Percentiles rank a stretch among this genome's conserved stretches.
Conservation (phyloP, 768 basidiomycete species). For the Russula foetens region DNA sequence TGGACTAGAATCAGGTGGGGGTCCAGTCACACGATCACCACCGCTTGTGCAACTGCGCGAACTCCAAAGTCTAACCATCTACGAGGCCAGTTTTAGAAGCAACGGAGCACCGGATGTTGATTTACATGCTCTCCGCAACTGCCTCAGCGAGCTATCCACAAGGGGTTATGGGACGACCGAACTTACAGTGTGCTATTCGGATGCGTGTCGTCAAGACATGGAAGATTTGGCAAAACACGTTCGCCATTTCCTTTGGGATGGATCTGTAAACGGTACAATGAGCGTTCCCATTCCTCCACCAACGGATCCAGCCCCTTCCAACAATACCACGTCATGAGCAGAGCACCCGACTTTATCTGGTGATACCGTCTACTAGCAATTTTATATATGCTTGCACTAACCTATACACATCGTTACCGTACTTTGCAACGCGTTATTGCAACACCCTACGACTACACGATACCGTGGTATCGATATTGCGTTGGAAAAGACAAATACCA, state of each 20-base stretch:
- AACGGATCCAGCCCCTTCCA: background rate
- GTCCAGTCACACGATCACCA: background rate
- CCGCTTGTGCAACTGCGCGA: slow-evolving; percentile 7
- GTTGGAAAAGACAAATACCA: no score
- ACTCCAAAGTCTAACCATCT: slow-evolving; percentile 10
- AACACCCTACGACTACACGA: background rate
- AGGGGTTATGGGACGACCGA: background rate
- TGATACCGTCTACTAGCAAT: background rate
- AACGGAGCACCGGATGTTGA: background rate
- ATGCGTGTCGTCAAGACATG: slow-evolving; percentile 15
- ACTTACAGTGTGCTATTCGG: slow-evolving; percentile 20
- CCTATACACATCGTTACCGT: no score
- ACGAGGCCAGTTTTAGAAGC: slow-evolving; percentile 15
- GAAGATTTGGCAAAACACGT: slow-evolving; percentile 13
- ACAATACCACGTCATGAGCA: background rate
- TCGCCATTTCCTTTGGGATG: slow-evolving; percentile 18
- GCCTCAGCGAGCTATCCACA: background rate
- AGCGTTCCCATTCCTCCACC: slow-evolving; percentile 11
- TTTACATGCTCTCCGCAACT: slow-evolving; percentile 9
- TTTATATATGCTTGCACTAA: no score
- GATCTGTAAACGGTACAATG: slow-evolving; percentile 7
- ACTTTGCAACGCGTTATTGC: background rate
- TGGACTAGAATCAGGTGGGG: background rate
- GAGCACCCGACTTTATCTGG: background rate
- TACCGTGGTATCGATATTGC: no score